Percentiles rank a stretch among this genome's conserved stretches.
Evolutionary conservation across 176 grass and related monocot species (phyloP).

Genomic region (Lolium perenne): DNA sequence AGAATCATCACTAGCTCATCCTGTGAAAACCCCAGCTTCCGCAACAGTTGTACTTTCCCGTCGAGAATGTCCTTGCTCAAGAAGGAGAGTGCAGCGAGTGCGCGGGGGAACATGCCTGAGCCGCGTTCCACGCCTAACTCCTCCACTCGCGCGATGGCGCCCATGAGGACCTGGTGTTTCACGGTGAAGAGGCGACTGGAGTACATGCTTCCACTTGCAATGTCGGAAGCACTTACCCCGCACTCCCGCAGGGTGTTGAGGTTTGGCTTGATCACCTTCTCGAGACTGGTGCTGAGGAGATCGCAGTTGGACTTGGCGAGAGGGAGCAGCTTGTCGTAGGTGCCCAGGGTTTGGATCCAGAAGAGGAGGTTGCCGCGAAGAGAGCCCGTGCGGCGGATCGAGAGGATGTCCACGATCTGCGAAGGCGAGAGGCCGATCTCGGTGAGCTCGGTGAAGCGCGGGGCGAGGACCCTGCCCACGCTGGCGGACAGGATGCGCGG

Average conservation of each 20-base stretch:
- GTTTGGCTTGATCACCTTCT: slow-evolving; percentile 3
- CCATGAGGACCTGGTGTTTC: background rate
- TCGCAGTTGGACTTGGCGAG: background rate
- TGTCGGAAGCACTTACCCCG: background rate
- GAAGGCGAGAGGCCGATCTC: background rate
- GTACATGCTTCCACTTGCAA: slow-evolving; percentile 7
- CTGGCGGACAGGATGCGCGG: background rate
- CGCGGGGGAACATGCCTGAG: slow-evolving; percentile 8
- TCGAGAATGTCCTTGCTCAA: background rate
- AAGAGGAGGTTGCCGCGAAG: background rate
- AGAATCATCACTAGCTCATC: background rate
- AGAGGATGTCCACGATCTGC: background rate
- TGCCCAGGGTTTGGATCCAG: slow-evolving; percentile 26
- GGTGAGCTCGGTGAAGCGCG: background rate
- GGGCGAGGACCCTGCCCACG: background rate
- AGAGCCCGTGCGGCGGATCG: background rate
- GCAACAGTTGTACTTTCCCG: background rate
- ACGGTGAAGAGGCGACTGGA: background rate
- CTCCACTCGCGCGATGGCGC: background rate
- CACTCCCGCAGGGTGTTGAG: background rate
- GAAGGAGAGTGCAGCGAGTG: background rate
- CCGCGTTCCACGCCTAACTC: background rate
- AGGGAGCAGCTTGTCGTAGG: background rate
- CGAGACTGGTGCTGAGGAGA: background rate
- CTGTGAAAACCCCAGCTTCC: slow-evolving; percentile 2